Evolutionary conservation across 1,284 basidiomycete species (phyloP), one percentile per base, ranked within the genome.

Genomic region (Cryptococcus floricola): DNA sequence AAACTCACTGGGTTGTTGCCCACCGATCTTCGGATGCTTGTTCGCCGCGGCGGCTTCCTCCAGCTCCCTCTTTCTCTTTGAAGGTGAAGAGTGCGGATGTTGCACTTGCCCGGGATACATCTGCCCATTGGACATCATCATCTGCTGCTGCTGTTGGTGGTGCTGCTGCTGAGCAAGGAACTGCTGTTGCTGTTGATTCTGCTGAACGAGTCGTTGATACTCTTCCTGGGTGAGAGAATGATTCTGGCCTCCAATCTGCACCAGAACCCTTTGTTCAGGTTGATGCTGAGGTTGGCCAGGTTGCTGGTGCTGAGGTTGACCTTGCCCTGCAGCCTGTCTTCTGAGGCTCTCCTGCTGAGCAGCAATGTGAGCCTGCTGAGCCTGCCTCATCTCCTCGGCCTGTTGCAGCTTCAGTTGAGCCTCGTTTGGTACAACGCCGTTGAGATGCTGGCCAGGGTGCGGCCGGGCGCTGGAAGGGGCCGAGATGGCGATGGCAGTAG

Each of bases 1-100:
- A 18, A 19, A 54, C 63, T 63, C 48, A 60, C 61, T 65, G 25
- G 59, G 61, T 18, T 38, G 45, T 39, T 58, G 61, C 2, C 62
- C 58, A 28, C 46, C 42, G 37, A 58, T 27, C 42, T 54, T 60
- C 18, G 52, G 50, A 46, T 59, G 59, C 47, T 64, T 60, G 25
- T 12, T 54, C 13, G 50, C 42, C 25, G 38, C 52, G 9, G 59
- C 60, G 13, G 1, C 39, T 55, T 60, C 12, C 31, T 44, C 25
- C 47, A 62, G 8, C 44, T 53, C 58, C 39, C 64, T 58, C 49
- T 66, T 66, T 34, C 48, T 50, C 38, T 50, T 50, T 27, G 18
- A 25, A n/a, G 25, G 25, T 5, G 45, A 19, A 41, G 50, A 19
- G 54, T 41, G 39, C 37, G 31, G 16, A 46, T 48, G 23, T 51